Evolutionary conservation across 305 asterid genomes (phyloP).

Genomic region (Solanum chacoense): DNA sequence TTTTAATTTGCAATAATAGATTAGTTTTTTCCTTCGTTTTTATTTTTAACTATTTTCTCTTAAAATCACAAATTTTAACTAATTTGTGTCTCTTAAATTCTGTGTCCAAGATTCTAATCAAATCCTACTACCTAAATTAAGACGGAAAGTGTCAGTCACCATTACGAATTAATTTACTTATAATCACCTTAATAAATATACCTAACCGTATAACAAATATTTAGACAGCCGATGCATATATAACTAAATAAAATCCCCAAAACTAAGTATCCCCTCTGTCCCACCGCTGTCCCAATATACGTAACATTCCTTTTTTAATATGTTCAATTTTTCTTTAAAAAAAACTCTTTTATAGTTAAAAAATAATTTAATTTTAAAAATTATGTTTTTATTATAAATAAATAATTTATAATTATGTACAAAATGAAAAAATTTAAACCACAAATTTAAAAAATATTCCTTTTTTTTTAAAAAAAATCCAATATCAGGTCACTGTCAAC

Average conservation of each 20-base stretch:
- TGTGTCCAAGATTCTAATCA: neutral
- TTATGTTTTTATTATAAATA: no score
- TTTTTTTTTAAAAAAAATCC: no score
- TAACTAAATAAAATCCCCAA: neutral
- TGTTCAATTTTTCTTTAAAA: neutral
- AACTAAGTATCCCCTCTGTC: neutral
- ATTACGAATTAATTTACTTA: neutral
- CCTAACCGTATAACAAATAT: neutral
- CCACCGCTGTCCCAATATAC: neutral
- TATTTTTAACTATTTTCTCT: neutral
- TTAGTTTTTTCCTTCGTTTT: neutral
- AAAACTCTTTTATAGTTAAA: neutral
- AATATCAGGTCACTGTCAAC: neutral
- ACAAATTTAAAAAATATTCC: no score
- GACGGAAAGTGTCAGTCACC: neutral
- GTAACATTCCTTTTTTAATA: neutral
- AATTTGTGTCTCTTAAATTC: neutral
- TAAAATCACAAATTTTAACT: neutral
- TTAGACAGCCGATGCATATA: neutral
- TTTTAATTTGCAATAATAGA: neutral
- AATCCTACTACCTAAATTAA: neutral
- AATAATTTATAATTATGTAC: no score
- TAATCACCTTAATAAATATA: neutral
- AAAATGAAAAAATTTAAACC: no score
- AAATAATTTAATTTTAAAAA: no score